Evolutionary conservation across 441 rosid genomes (phyloP).

Genomic region (Mallotus repandus): DNA sequence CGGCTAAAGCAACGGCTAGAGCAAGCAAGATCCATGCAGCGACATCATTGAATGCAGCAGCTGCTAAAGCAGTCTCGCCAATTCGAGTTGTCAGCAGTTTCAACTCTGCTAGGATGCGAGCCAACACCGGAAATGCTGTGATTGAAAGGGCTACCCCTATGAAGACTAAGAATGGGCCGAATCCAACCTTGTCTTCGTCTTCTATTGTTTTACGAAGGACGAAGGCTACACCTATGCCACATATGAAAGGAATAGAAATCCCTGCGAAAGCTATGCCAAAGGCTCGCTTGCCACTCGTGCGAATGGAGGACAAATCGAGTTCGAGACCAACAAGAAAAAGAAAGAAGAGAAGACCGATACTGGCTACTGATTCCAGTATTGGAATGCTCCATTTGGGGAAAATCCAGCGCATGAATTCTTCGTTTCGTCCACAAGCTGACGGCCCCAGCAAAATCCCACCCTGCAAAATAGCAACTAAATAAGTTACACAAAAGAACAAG

Average conservation of each 20-base stretch:
- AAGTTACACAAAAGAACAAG: no score
- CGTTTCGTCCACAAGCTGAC: slow-evolving; percentile 26
- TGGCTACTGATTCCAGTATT: slow-evolving; percentile 37
- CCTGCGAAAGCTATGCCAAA: slow-evolving; percentile 41
- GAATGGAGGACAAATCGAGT: slow-evolving; percentile 33
- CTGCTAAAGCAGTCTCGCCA: slow-evolving; percentile 44
- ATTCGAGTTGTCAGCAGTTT: slow-evolving; percentile 36
- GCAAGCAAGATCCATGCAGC: slow-evolving; percentile 42
- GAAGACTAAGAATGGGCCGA: slow-evolving; percentile 32
- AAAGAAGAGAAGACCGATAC: slow-evolving; percentile 34
- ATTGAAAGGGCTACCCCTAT: slow-evolving; percentile 45
- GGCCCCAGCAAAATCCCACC: slow-evolving; percentile 30
- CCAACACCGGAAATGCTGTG: slow-evolving; percentile 40
- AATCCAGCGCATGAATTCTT: slow-evolving; percentile 18
- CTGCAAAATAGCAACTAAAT: background rate
- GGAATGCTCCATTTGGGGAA: slow-evolving; percentile 42
- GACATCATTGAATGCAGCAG: slow-evolving; percentile 43
- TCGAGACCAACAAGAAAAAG: slow-evolving; percentile 44
- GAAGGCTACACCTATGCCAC: slow-evolving; percentile 34
- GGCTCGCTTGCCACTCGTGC: slow-evolving; percentile 34
- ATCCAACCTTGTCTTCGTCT: slow-evolving; percentile 34
- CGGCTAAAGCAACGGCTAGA: slow-evolving; percentile 35
- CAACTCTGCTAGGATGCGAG: slow-evolving; percentile 42
- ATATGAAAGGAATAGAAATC: slow-evolving; percentile 37
- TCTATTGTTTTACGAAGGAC: slow-evolving; percentile 28